A percentile compares a stretch with the other conserved stretches of the same genome.
phyloP scores from a whole-genome alignment of 805 yeast species.

The Pichia occidentalis region DNA sequence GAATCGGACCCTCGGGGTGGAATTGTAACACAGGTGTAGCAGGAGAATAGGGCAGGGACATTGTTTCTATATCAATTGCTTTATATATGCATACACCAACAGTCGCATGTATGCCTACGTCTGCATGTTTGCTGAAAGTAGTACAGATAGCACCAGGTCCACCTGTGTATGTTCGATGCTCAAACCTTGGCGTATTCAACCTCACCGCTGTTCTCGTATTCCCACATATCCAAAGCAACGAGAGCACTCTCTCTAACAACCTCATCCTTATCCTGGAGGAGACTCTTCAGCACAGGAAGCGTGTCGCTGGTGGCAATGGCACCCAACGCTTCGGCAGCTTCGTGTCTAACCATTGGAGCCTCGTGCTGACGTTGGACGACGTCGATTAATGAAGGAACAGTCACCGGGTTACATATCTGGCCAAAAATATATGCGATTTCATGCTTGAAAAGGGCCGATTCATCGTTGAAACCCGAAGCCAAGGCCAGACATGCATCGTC shows the following conservation, averaged over 20 bases:
- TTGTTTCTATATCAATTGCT: too few relatives aligned
- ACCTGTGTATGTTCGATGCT: not conserved
- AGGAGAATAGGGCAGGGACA: too few relatives aligned
- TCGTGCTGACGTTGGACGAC: slow-evolving; percentile 71
- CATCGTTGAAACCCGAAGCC: slow-evolving; percentile 83
- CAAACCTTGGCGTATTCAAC: slow-evolving; percentile 58
- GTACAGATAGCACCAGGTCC: too few relatives aligned
- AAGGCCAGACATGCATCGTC: slow-evolving; percentile 90
- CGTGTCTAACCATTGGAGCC: slow-evolving; percentile 99
- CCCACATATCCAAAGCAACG: slow-evolving; percentile 98
- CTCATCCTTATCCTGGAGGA: slow-evolving; percentile 71
- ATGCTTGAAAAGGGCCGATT: slow-evolving; percentile 91
- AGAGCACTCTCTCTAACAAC: slow-evolving; percentile 96
- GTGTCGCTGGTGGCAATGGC: slow-evolving; percentile 95
- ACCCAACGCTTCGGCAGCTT: slow-evolving; percentile 98
- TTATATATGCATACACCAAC: too few relatives aligned
- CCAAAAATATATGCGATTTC: slow-evolving; percentile 98
- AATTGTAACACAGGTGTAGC: too few relatives aligned
- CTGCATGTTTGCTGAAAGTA: too few relatives aligned
- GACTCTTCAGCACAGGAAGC: slow-evolving; percentile 74
- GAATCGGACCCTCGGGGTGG: too few relatives aligned
- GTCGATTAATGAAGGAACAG: slow-evolving; percentile 81
- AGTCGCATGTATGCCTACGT: too few relatives aligned
- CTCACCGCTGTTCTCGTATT: slow-evolving; percentile 81
- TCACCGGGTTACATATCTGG: slow-evolving; percentile 87